These are phyloP conservation scores for Huntiella moniliformis DNA, from an alignment of 2,329 filamentous ascomycete species.

Conservation along the genomic window DNA sequence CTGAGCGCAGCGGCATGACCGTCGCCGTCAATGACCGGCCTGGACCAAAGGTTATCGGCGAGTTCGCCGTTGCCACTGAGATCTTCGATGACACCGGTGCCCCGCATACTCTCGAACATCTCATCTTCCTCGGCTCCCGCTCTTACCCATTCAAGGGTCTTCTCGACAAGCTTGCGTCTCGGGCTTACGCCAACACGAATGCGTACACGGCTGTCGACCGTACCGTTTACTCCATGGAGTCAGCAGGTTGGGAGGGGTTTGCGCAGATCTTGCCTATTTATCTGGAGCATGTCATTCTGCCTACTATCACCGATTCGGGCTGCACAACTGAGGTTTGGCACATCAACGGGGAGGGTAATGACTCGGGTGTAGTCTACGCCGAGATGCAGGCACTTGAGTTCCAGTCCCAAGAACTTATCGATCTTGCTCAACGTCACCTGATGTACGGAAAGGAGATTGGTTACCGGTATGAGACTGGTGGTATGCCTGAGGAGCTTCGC, in stretches of 20 bases:
- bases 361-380: constrained; percentile 93
- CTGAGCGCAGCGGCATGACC: constrained; percentile 81
- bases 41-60: constrained; percentile 87
- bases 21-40: constrained; percentile 81
- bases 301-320: constrained; percentile 77
- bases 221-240: constrained; percentile 88
- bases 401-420: constrained; percentile 67
- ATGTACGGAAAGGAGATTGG: constrained; percentile 80
- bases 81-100: constrained; percentile 95
- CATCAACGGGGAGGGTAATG: constrained; percentile 78
- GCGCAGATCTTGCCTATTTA: constrained; percentile 88
- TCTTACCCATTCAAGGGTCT: constrained; percentile 90
- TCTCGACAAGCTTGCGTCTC: constrained; percentile 79
- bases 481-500: constrained; percentile 81
- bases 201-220: constrained; percentile 95
- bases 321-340: constrained; percentile 96
- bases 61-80: constrained; percentile 89
- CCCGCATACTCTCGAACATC: constrained; percentile 67
- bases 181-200: constrained; percentile 86
- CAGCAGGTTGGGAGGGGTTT: constrained; percentile 93
- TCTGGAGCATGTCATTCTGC: constrained; percentile 79
- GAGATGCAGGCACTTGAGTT: constrained; percentile 97
- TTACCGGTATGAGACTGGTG: constrained; percentile 95
- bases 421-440: constrained; percentile 58
- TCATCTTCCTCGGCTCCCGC: constrained; percentile 79